Evolutionary conservation across 805 yeast species (phyloP), one percentile per base, ranked within the genome.

Genomic region (Starmerella vaccinii): DNA sequence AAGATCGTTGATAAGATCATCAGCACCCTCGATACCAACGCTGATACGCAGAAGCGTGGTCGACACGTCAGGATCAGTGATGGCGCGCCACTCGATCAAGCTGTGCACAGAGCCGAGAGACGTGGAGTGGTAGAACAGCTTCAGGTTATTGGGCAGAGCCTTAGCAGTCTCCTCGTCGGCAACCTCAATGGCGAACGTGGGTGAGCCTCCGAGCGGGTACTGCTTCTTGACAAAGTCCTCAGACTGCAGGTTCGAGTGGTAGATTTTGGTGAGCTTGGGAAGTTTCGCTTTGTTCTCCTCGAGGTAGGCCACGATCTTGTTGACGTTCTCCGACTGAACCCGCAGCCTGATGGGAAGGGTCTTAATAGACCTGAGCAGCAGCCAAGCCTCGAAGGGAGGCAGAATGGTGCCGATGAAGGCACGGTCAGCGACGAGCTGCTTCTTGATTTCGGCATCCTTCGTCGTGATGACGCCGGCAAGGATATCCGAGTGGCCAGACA

Each of bases 101-200:
- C 94, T 82, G 67, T 90, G 97, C 13, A 84, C 85, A 21, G 97
- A 95, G 35, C 97, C 97, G 24, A 90, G 71, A 2, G 95, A 86
- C 0, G 96, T 88, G 4, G 96, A 95, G 67, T 89, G 97, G 58
- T 81, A 82, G 94, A 15, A 89, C 69, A 9, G 59, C 49, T 52
- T 50, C 30, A 51, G 53, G 47, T 50, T 54, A 5, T 42, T 32
- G 16, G 56, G 57, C 27, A 55, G 47, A 7, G 13, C 40, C 56
- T 73, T 76, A 0, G 95, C 95, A 33, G 71, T 66, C 7, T 76
- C 77, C 44, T 69, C 74, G 10, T 70, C 60, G 6, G 63, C 58
- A 27, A 84, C 68, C 24, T 71, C 75, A 41, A 89, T 74, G 0
- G 92, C 71, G 59, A 89, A 88, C 0, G 84, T 85, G 1, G 97